Conservation (phyloP, 495 filamentous ascomycete genomes). For the Aspergillus campestris region DNA sequence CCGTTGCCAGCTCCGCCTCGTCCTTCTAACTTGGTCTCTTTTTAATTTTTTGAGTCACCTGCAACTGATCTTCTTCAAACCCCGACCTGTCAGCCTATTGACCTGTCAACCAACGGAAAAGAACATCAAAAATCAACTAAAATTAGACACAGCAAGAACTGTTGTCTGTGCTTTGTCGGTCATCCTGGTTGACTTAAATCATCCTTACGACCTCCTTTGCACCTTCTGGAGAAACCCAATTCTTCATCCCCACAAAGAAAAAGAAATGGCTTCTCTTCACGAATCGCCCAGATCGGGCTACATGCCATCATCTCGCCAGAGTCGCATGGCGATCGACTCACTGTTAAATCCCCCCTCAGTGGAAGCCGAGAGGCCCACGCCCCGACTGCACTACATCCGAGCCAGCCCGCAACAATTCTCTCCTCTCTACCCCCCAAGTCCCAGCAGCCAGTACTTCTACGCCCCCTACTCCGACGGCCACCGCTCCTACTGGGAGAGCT, state of each 20-base stretch:
- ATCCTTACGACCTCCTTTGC: too few relatives aligned
- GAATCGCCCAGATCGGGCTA: slow-evolving; percentile 12
- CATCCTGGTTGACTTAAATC: too few relatives aligned
- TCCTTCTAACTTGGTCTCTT: not conserved
- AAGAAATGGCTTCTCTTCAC: slow-evolving; percentile 10
- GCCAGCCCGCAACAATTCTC: slow-evolving; percentile 16
- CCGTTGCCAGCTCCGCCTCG: too few relatives aligned
- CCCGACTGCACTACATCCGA: slow-evolving; percentile 9
- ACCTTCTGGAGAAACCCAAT: too few relatives aligned
- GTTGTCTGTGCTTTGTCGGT: not conserved
- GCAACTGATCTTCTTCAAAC: not conserved
- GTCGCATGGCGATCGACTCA: slow-evolving; percentile 34
- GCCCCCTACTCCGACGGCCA: slow-evolving; percentile 10
- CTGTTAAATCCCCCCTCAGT: slow-evolving; percentile 24
- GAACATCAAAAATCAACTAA: too few relatives aligned
- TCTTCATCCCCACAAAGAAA: too few relatives aligned
- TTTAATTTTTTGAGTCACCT: not conserved
- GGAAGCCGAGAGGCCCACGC: slow-evolving; percentile 9
- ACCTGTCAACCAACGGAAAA: too few relatives aligned
- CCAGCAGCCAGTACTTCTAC: slow-evolving; percentile 23
- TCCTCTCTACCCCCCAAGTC: slow-evolving; percentile 24
- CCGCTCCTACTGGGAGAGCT: slow-evolving; percentile 8
- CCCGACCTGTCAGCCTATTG: not conserved
- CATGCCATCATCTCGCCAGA: slow-evolving; percentile 20
- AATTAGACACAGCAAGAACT: too few relatives aligned